Base-by-base conservation (phyloP, 2,329 filamentous ascomycete species). In the Cadophora sp. region DNA sequence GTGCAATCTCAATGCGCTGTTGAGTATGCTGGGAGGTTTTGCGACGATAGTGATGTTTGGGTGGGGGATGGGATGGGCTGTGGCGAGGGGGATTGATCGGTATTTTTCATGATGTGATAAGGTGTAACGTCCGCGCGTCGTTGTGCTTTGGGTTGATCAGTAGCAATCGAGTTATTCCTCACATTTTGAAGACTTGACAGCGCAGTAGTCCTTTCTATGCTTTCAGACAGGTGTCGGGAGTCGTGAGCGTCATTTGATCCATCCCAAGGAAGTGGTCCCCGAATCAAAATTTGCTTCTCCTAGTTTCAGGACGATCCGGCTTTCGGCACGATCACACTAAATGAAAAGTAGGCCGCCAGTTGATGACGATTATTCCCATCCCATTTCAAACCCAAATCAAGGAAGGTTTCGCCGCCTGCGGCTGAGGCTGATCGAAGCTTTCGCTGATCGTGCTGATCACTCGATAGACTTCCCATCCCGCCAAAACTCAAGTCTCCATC, bases 341-440 rank as follows among this genome's bases (percentile, higher is more conserved):
- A 14, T 8, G 26, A 14, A 31, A 31, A 55, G 1, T 19, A 14
- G 51, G 27, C 48, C 14, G 34, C 14, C 24, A 53, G 4, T 16
- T 29, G 26, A 19, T 55, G 26, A 19, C 16, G 26, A 31, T 55
- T 6, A 22, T 11, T 6, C 5, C 19, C 5, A 22, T 48, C 43
- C 8, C 43, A 22, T 22, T 5, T 48, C 51, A 31, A 55, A 31
- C 26, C 31, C 51, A 55, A 55, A 55, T 16, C 26, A 5, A 31
- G 26, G 56, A 40, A 27, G 43, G 56, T 62, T 62, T 29, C 37
- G n/a, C n/a, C n/a, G n/a, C n/a, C n/a, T n/a, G n/a, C n/a, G 59
- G 59, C 3, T 62, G 59, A 62, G 59, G 59, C 59, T 62, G 59
- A 62, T n/a, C 11, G 5, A 62, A 48, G 40, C 24, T 48, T 48